Conservation (phyloP, 176 grass and related monocot genomes). For the Triticum aestivum region IWGSC_CS_RefSeq_v2.1 NC_057810.1:507834067-507834566, state of each 20-base stretch:
- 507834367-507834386: constrained; percentile 7
- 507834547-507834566: constrained; percentile 46
- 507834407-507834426: constrained; percentile 52
- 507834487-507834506: constrained; percentile 60
- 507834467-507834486: constrained; percentile 82
- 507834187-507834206: constrained; percentile 47
- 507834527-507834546: constrained; percentile 63
- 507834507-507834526: constrained; percentile 75
- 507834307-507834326: constrained; percentile 34
- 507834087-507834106: constrained; percentile 30
- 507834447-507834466: constrained; percentile 15
- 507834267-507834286: constrained; percentile 43
- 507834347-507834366: constrained; percentile 49
- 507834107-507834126: constrained; percentile 3
- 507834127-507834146: constrained; percentile 6
- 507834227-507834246: constrained; percentile 26
- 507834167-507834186: constrained; percentile 67
- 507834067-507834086: background rate
- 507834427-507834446: constrained; percentile 46
- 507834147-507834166: constrained; percentile 70
- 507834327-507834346: constrained; percentile 65
- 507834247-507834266: constrained; percentile 12
- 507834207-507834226: constrained; percentile 58
- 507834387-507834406: background rate
- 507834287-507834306: constrained; percentile 69